Conservation (phyloP, 2,329 filamentous ascomycete species). For the Neopestalotiopsis sp. region DNA sequence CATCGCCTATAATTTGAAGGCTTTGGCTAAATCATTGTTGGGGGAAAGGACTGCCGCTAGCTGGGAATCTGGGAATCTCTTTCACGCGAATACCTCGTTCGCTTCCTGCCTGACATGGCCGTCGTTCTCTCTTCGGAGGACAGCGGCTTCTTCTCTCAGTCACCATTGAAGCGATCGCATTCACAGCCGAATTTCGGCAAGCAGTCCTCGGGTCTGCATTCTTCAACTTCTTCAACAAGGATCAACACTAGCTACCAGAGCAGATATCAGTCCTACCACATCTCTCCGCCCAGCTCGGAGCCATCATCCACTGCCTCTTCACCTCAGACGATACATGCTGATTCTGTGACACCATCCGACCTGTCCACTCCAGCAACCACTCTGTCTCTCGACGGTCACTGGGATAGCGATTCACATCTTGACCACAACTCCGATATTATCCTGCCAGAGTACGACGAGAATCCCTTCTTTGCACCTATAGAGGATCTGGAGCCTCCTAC, state of each 20-base stretch:
- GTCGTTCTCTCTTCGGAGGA: conserved; percentile 64
- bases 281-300: conserved; percentile 47
- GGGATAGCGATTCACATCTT: conserved; percentile 49
- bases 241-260: conserved; percentile 53
- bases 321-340: conserved; percentile 55
- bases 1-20: background rate
- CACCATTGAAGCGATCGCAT: conserved; percentile 62
- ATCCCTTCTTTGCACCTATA: conserved; percentile 50
- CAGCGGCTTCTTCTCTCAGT: conserved; percentile 58
- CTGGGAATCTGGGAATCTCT: background rate
- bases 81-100: background rate
- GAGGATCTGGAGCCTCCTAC: conserved; percentile 57
- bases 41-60: conserved; percentile 27
- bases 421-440: conserved; percentile 54
- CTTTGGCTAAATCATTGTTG: conserved; percentile 26
- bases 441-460: conserved; percentile 51
- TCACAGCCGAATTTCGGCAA: conserved; percentile 63
- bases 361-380: conserved; percentile 68
- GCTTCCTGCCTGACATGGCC: conserved; percentile 47
- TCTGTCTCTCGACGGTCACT: conserved; percentile 64
- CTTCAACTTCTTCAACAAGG: conserved; percentile 51
- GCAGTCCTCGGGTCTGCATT: conserved; percentile 44
- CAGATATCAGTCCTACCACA: conserved; percentile 42
- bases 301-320: conserved; percentile 62
- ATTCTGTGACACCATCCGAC: conserved; percentile 62